These are phyloP conservation scores for Musa itinerans DNA, from an alignment of 176 grass and related monocot species.

Conservation along the genomic window DNA sequence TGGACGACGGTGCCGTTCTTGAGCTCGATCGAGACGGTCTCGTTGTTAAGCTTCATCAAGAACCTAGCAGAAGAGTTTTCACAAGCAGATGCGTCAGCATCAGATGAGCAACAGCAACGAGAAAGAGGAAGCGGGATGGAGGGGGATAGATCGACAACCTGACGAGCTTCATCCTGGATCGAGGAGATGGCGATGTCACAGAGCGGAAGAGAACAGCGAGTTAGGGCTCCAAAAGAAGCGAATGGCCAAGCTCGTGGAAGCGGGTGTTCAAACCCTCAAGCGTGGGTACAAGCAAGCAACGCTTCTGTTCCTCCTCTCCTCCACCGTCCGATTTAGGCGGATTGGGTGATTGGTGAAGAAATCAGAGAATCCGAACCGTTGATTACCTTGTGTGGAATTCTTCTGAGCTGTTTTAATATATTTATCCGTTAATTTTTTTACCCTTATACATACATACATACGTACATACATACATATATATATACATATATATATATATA, in stretches of 20 bases:
- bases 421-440: too few species aligned
- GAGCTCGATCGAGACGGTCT: slow-evolving; percentile 76
- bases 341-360: too few species aligned
- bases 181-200: not conserved
- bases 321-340: not conserved
- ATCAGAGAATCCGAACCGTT: not conserved
- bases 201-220: not conserved
- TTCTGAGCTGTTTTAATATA: too few species aligned
- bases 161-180: slow-evolving; percentile 70
- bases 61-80: slow-evolving; percentile 37
- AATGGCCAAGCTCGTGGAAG: too few species aligned
- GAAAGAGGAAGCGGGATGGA: too few species aligned
- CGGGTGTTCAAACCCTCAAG: too few species aligned
- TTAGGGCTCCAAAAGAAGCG: not conserved
- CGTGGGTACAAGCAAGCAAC: too few species aligned
- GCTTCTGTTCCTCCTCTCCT: too few species aligned
- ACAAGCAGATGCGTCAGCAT: not conserved
- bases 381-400: not conserved
- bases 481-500: too few species aligned
- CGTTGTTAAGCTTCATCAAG: slow-evolving; percentile 90
- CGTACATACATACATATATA: too few species aligned
- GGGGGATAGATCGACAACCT: slow-evolving; percentile 21
- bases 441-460: too few species aligned
- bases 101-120: not conserved
- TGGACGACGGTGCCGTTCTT: slow-evolving; percentile 72